Evolutionary conservation across 768 basidiomycete species (phyloP).

Genomic region (Mycena epipterygia): DNA sequence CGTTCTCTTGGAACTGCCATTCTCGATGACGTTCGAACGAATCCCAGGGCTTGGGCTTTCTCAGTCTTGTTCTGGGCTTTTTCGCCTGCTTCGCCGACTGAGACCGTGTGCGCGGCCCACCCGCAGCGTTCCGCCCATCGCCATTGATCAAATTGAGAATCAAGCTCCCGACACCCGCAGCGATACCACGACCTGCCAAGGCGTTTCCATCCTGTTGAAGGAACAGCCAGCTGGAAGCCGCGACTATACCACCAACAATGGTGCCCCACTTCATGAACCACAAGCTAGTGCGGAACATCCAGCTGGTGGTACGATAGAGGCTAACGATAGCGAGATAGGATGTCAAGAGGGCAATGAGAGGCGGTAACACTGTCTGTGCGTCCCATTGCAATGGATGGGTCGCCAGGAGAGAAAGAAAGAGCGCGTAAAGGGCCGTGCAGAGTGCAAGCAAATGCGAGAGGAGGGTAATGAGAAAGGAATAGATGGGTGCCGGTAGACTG

Average conservation of each 20-base stretch:
- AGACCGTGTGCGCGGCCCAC: constrained; percentile 40
- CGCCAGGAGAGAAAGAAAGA: constrained; percentile 62
- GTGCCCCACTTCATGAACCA: constrained; percentile 86
- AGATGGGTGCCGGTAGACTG: constrained; percentile 68
- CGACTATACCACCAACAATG: constrained; percentile 68
- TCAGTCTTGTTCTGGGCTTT: constrained; percentile 34
- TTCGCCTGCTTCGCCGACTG: constrained; percentile 38
- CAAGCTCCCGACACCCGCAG: constrained; percentile 55
- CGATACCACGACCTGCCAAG: constrained; percentile 51
- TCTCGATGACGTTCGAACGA: constrained; percentile 71
- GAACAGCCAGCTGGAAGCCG: constrained; percentile 67
- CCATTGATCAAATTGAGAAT: constrained; percentile 60
- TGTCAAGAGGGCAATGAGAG: constrained; percentile 77
- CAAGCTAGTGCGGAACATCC: constrained; percentile 75
- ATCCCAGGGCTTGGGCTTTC: constrained; percentile 71
- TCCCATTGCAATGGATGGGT: constrained; percentile 75
- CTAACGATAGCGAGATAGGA: constrained; percentile 85
- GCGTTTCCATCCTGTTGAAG: constrained; percentile 51
- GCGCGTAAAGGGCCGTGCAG: constrained; percentile 59
- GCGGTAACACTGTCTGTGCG: constrained; percentile 76
- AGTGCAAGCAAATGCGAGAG: constrained; percentile 68
- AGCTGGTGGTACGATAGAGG: constrained; percentile 83
- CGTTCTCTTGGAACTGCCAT: constrained; percentile 65
- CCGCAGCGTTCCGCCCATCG: constrained; percentile 46
- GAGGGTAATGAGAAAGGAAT: constrained; percentile 62